Percentiles rank a stretch among this genome's conserved stretches.
phyloP scores from a whole-genome alignment of 2,329 filamentous ascomycete species.

The Pestalotiopsis fici region DNA sequence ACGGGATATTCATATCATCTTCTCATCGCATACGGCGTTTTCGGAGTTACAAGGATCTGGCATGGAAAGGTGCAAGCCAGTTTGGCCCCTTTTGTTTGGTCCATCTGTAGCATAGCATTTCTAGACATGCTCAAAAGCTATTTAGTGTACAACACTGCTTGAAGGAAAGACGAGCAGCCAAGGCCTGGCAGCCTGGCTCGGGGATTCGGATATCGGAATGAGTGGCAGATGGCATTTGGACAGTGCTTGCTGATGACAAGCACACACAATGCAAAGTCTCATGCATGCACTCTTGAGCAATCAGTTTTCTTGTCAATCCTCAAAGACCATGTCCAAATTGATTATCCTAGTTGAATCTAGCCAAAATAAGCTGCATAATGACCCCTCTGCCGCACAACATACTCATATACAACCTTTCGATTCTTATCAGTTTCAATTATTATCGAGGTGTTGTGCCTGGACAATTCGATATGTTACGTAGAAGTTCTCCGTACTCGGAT shows the following conservation, averaged over 20 bases:
- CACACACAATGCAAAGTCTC: not conserved
- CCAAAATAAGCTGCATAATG: no score
- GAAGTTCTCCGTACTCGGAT: no score
- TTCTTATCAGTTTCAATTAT: no score
- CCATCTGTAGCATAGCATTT: constrained; percentile 4
- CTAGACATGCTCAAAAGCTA: not conserved
- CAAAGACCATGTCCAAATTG: no score
- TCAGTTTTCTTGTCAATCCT: not conserved
- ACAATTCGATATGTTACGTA: no score
- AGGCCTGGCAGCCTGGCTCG: not conserved
- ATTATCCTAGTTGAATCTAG: no score
- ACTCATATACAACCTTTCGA: no score
- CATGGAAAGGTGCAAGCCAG: not conserved
- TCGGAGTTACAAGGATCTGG: not conserved
- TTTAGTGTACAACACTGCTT: not conserved
- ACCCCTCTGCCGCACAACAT: no score
- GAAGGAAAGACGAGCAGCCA: not conserved
- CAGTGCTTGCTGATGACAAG: not conserved
- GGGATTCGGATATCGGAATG: not conserved
- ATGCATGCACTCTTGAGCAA: not conserved
- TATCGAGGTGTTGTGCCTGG: no score
- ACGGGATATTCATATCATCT: constrained; percentile 2
- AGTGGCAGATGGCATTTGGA: not conserved
- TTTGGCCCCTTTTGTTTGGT: not conserved
- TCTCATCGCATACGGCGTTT: constrained; percentile 9